phyloP scores from a whole-genome alignment of 2,329 filamentous ascomycete genomes.

The Diaporthe citrichinensis region DNA sequence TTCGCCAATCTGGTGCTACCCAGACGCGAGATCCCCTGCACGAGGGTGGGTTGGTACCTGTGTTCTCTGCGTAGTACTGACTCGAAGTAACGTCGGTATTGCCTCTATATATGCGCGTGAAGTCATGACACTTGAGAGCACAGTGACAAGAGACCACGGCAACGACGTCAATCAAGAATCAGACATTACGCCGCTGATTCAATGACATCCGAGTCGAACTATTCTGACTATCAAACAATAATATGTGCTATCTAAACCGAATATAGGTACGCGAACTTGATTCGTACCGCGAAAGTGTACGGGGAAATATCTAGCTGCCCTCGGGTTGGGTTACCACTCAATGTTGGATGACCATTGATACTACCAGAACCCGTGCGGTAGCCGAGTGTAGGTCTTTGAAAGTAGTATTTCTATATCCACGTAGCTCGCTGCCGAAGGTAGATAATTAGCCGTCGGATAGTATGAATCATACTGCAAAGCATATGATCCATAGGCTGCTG shows the following conservation, averaged over 20 bases:
- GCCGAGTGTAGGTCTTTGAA: not conserved
- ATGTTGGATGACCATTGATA: too few species aligned
- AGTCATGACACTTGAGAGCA: not conserved
- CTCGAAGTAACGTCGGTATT: not conserved
- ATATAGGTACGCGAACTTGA: not conserved
- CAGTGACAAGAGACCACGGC: not conserved
- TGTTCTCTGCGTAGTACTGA: constrained; percentile 4
- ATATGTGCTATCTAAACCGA: not conserved
- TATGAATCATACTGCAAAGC: not conserved
- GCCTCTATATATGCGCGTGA: not conserved
- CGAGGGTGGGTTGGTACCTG: not conserved
- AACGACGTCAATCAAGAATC: not conserved
- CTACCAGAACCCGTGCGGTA: too few species aligned
- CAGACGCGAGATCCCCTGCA: constrained; percentile 28
- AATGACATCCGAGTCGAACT: not conserved
- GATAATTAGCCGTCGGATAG: not conserved
- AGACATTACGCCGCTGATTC: not conserved
- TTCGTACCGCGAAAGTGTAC: too few species aligned
- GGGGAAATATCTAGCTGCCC: not conserved
- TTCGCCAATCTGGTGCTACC: constrained; percentile 41
- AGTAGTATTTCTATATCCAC: not conserved
- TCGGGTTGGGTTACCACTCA: not conserved
- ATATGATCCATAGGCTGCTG: not conserved
- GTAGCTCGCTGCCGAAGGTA: not conserved
- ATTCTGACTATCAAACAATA: not conserved